These are phyloP conservation scores for Herpetomonas tarakana DNA, from an alignment of 208 protist species.

Conservation along the genomic window DNA sequence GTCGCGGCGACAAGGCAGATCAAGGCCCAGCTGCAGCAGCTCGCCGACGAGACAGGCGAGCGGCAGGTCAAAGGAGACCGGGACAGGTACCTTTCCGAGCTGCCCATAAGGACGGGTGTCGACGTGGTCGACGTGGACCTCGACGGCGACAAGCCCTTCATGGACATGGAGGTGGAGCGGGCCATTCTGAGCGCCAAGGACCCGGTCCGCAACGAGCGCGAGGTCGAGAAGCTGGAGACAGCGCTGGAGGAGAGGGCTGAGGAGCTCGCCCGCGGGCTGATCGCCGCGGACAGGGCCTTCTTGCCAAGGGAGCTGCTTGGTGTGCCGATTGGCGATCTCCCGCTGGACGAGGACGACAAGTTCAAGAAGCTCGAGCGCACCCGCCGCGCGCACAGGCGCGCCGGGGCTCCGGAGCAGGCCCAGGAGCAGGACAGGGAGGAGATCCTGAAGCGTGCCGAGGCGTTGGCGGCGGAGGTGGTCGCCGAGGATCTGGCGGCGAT, in stretches of 20 bases:
- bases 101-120: slow-evolving; percentile 37
- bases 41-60: slow-evolving; percentile 40
- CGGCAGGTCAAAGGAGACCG: slow-evolving; percentile 49
- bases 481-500: slow-evolving; percentile 52
- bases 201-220: slow-evolving; percentile 7
- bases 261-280: slow-evolving; percentile 38
- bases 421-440: slow-evolving; percentile 37
- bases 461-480: slow-evolving; percentile 64
- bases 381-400: slow-evolving; percentile 46
- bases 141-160: slow-evolving; percentile 45
- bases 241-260: slow-evolving; percentile 49
- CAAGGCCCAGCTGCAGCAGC: slow-evolving; percentile 28
- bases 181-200: slow-evolving; percentile 52
- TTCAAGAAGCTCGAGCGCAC: slow-evolving; percentile 59
- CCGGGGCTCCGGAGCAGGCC: slow-evolving; percentile 34
- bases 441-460: slow-evolving; percentile 29
- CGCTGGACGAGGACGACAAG: slow-evolving; percentile 56
- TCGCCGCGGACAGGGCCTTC: slow-evolving; percentile 33
- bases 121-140: slow-evolving; percentile 55
- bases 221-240: slow-evolving; percentile 42
- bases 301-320: slow-evolving; percentile 50
- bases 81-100: slow-evolving; percentile 44
- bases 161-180: slow-evolving; percentile 51
- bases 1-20: slow-evolving; percentile 14
- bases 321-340: slow-evolving; percentile 64